These are phyloP conservation scores for Lactarius hengduanensis DNA, from an alignment of 768 basidiomycete species.

Conservation along the genomic window DNA sequence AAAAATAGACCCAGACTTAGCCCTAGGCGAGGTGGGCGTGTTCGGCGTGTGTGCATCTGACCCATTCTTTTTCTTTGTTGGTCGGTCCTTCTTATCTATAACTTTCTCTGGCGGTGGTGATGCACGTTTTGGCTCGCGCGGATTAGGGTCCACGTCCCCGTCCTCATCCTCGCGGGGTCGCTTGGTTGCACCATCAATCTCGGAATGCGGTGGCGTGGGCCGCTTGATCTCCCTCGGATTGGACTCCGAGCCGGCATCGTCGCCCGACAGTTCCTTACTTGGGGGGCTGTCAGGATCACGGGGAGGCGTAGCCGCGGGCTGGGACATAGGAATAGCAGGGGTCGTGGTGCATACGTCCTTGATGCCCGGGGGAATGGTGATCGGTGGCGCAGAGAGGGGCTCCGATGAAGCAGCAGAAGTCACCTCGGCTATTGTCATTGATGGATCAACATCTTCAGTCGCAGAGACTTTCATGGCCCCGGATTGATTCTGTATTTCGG, in stretches of 20 bases:
- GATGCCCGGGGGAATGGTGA: neutral
- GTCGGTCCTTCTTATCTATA: slow-evolving; percentile 16
- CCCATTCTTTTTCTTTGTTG: slow-evolving; percentile 25
- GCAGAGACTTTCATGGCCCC: neutral
- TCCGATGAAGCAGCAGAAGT: slow-evolving; percentile 2
- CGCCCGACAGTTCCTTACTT: slow-evolving; percentile 48
- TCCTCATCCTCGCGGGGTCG: slow-evolving; percentile 26
- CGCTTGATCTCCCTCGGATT: slow-evolving; percentile 50
- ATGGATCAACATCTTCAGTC: neutral
- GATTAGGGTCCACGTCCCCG: slow-evolving; percentile 20
- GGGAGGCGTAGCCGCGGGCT: neutral
- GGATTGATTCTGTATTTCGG: slow-evolving; percentile 13
- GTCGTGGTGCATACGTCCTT: neutral
- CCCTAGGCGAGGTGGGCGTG: slow-evolving; percentile 15
- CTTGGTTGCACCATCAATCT: slow-evolving; percentile 30
- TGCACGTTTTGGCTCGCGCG: slow-evolving; percentile 51
- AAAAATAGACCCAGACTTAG: slow-evolving; percentile 24
- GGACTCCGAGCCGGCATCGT: slow-evolving; percentile 59
- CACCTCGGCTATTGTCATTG: neutral
- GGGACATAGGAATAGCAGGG: neutral
- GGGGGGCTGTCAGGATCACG: slow-evolving; percentile 6
- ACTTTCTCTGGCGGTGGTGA: slow-evolving; percentile 53
- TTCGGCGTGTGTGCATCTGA: slow-evolving; percentile 10
- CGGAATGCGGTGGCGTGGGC: slow-evolving; percentile 69
- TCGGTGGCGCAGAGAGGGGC: slow-evolving; percentile 1